phyloP scores from a whole-genome alignment of 2,329 filamentous ascomycete genomes.

The Fusarium sp. region DNA sequence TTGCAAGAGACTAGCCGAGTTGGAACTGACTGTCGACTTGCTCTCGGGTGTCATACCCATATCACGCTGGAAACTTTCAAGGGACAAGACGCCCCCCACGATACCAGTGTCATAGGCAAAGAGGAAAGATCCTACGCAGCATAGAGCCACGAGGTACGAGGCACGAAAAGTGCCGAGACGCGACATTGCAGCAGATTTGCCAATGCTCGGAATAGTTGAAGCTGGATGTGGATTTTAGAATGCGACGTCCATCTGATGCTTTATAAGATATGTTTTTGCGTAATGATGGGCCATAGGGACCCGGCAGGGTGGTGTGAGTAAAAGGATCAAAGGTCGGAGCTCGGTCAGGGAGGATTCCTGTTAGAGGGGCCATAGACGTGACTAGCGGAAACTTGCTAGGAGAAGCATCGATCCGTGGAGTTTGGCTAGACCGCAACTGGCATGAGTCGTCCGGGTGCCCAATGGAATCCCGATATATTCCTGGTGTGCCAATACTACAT shows the following conservation, averaged over 20 bases:
- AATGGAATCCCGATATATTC: background rate
- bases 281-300: constrained; percentile 6
- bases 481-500: background rate
- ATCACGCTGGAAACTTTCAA: constrained; percentile 53
- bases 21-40: constrained; percentile 51
- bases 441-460: background rate
- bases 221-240: too few relatives aligned
- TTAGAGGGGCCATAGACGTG: constrained; percentile 15
- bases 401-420: background rate
- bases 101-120: constrained; percentile 59
- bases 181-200: constrained; percentile 30
- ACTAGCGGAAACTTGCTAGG: constrained; percentile 1
- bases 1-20: constrained; percentile 56
- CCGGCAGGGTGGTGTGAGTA: constrained; percentile 20
- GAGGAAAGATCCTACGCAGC: constrained; percentile 55
- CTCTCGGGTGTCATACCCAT: constrained; percentile 49
- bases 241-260: constrained; percentile 6
- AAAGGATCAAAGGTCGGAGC: constrained; percentile 23
- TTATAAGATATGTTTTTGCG: constrained; percentile 17
- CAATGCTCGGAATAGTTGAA: background rate
- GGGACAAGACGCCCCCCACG: constrained; percentile 55
- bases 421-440: background rate
- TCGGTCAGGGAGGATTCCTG: constrained; percentile 33
- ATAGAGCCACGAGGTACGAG: constrained; percentile 52
- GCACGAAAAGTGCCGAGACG: constrained; percentile 52